Percentiles rank a stretch among this genome's conserved stretches.
phyloP scores from a whole-genome alignment of 192 early-diverging fungal genomes.

The Dispira simplex region DNA sequence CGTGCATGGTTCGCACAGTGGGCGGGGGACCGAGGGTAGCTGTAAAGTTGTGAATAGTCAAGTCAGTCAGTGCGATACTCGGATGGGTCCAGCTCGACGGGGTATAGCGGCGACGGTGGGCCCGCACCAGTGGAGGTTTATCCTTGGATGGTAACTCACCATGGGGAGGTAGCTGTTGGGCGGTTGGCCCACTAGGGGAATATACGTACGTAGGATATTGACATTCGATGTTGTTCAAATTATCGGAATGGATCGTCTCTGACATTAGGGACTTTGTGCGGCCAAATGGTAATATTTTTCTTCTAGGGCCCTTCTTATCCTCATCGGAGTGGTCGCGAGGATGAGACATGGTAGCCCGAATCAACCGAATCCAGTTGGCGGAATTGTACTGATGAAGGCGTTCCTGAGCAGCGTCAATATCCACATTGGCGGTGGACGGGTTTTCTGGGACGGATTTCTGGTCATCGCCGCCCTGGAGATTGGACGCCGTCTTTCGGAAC shows the following conservation, averaged over 20 bases:
- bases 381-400: conserved; percentile 10
- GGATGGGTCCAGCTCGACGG: conserved; percentile 28
- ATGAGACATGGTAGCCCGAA: neutral
- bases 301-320: neutral
- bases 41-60: conserved; percentile 25
- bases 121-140: neutral
- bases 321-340: neutral
- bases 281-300: neutral
- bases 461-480: conserved; percentile 18
- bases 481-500: conserved; percentile 24
- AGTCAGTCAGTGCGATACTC: conserved; percentile 19
- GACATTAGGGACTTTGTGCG: neutral
- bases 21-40: conserved; percentile 24
- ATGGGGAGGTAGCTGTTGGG: neutral
- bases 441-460: conserved; percentile 13
- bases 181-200: neutral
- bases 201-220: neutral
- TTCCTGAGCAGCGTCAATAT: conserved; percentile 8
- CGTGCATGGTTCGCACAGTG: conserved; percentile 22
- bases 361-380: conserved; percentile 10
- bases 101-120: conserved; percentile 17
- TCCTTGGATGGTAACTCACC: neutral
- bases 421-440: conserved; percentile 1
- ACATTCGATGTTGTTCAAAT: neutral
- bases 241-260: neutral